phyloP scores from a whole-genome alignment of 495 filamentous ascomycete genomes.

The Cercophora scortea region DNA sequence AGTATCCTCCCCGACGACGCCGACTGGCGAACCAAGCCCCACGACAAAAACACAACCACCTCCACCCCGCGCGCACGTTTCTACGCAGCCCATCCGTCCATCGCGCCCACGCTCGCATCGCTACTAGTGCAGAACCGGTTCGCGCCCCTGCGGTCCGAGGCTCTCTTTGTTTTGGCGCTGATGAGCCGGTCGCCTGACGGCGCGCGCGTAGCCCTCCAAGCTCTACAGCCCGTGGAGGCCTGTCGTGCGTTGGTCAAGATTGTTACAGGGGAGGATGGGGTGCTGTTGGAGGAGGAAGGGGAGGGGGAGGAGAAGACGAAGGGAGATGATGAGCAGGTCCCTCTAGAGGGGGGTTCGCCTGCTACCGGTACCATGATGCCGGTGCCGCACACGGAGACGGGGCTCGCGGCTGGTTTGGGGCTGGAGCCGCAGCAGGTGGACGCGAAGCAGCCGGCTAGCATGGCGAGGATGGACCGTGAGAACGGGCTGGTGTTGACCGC shows the following conservation, averaged over 20 bases:
- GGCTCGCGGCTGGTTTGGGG: slow-evolving; percentile 9
- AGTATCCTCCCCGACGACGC: background rate
- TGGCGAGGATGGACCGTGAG: slow-evolving; percentile 46
- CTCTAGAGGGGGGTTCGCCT: background rate
- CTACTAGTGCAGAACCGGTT: slow-evolving; percentile 63
- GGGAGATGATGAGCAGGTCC: background rate
- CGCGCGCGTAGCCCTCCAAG: slow-evolving; percentile 38
- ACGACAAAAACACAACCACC: background rate
- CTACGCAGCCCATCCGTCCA: slow-evolving; percentile 40
- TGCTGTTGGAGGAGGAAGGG: background rate
- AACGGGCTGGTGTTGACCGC: slow-evolving; percentile 57
- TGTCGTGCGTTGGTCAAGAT: slow-evolving; percentile 41
- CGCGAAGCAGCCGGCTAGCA: slow-evolving; percentile 18
- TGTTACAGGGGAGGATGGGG: slow-evolving; percentile 27
- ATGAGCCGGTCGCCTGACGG: slow-evolving; percentile 49
- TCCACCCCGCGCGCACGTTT: slow-evolving; percentile 20
- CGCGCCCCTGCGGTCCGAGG: slow-evolving; percentile 62
- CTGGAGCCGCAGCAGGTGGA: slow-evolving; percentile 32
- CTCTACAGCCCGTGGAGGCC: slow-evolving; percentile 41
- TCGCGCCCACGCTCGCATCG: slow-evolving; percentile 48
- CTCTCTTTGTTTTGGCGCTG: slow-evolving; percentile 66
- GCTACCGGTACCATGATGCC: background rate
- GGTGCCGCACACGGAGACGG: background rate
- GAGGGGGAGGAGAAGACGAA: background rate
- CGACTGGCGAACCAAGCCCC: slow-evolving; percentile 1